Conservation (phyloP, 345 rosid genomes). For the Salix caprea region DNA sequence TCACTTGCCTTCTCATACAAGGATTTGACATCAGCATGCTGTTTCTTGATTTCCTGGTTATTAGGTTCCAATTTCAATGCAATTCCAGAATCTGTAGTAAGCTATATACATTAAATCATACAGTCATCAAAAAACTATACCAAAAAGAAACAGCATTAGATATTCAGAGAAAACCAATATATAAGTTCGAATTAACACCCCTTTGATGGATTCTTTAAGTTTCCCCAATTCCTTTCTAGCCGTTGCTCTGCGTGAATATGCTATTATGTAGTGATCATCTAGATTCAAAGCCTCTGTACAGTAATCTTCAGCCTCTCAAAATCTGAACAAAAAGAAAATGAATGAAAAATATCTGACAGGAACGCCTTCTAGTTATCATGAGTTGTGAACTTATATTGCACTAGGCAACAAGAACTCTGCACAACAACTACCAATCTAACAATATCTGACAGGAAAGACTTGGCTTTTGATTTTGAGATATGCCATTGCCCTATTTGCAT, state of each 20-base stretch:
- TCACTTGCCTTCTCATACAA: conserved; percentile 60
- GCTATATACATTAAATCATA: conserved; percentile 23
- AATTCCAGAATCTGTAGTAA: conserved; percentile 79
- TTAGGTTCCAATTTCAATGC: conserved; percentile 79
- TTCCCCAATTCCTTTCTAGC: conserved; percentile 76
- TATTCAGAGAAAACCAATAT: neutral
- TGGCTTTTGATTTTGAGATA: conserved; percentile 77
- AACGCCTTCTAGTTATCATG: conserved; percentile 27
- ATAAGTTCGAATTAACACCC: conserved; percentile 26
- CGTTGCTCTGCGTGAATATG: conserved; percentile 87
- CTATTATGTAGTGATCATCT: conserved; percentile 85
- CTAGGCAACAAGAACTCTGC: neutral
- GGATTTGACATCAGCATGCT: conserved; percentile 59
- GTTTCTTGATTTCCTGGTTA: conserved; percentile 83
- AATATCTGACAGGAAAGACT: neutral
- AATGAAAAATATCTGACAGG: neutral
- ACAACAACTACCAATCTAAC: neutral
- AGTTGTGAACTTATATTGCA: neutral
- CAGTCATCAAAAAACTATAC: conserved; percentile 5
- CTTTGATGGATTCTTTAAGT: conserved; percentile 75
- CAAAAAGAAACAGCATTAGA: neutral
- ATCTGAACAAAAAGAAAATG: conserved; percentile 36
- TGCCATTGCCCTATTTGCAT: conserved; percentile 93
- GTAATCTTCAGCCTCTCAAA: conserved; percentile 78
- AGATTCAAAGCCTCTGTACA: conserved; percentile 89